A percentile compares a stretch with the other conserved stretches of the same genome.
These are phyloP conservation scores for Fraxinus velutina DNA, from an alignment of 305 asterid genomes.

Conservation along the genomic window DNA sequence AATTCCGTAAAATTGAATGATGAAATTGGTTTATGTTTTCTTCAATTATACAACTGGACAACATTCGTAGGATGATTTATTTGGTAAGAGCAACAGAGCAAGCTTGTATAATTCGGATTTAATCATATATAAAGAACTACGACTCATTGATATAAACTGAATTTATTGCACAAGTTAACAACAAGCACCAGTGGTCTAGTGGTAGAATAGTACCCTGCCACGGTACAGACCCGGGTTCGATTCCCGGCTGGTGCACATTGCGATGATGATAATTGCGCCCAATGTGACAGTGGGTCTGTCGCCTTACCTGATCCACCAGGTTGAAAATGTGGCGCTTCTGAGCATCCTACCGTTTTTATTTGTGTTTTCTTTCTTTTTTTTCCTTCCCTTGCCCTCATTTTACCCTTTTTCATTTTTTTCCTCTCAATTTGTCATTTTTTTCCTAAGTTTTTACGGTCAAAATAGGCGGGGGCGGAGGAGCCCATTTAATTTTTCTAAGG, in stretches of 20 bases:
- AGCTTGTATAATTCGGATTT: neutral
- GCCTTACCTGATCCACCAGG: neutral
- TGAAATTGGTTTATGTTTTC: neutral
- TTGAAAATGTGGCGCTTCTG: neutral
- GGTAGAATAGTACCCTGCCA: slow-evolving; percentile 77
- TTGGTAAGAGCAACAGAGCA: neutral
- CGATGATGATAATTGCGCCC: neutral
- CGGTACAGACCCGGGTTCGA: slow-evolving; percentile 52
- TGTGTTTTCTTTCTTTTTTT: neutral
- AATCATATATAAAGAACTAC: too few species aligned
- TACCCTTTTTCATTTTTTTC: neutral
- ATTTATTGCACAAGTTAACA: neutral
- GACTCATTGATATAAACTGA: too few species aligned
- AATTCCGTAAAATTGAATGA: neutral
- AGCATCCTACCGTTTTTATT: neutral
- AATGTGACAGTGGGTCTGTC: neutral
- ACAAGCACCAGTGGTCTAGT: slow-evolving; percentile 68
- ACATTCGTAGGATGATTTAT: neutral
- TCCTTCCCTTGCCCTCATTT: neutral
- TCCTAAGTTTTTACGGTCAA: too few species aligned
- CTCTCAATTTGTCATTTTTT: too few species aligned
- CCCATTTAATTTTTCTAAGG: too few species aligned
- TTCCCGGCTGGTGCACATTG: slow-evolving; percentile 4
- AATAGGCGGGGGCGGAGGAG: too few species aligned
- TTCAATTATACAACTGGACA: neutral